Base-by-base conservation (phyloP, 345 rosid species). In the Trapa bicornis region DNA sequence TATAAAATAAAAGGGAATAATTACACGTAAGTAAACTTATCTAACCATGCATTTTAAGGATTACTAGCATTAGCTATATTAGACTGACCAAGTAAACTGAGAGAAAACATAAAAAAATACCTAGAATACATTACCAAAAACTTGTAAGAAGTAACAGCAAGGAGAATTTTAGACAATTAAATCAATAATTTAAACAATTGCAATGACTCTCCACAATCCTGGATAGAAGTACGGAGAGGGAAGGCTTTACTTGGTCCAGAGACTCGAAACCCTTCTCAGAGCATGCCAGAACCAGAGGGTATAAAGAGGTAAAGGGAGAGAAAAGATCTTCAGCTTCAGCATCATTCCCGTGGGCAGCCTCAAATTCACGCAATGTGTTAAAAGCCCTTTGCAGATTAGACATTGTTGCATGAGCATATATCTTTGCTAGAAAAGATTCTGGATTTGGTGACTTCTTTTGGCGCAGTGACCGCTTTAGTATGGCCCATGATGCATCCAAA, bases 271-370 rank as follows among this genome's bases (percentile, higher is more conserved):
- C 96, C 66, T 85, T 91, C 80, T 81, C 84, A 71, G 91, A 77
- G 88, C 93, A 94, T 1, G 96, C 96, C 73, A 84, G 74, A 65
- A 80, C 99, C 77, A 94, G 76, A 4, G 99, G 96, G 66, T 81
- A 39, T 65, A 94, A 70, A 13, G 89, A 87, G 73, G 89, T 85
- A 73, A 94, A 94, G 42, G 99, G 99, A 9, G 96, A 94, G 73
- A 94, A 86, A 72, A 87, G 13, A 72, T 89, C 97, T 79, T 79
- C 74, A 57, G 66, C 54, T 76, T 85, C 81, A 60, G 72, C 75
- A 54, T 42, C 70, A 71, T 71, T 78, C 13, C 73, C 86, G 72
- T 85, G 79, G 53, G 89, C 71, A 69, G 86, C 39, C 83, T 94
- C 99, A 72, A 91, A 82, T 68, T 87, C 93, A 42, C 72, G 78